Percentiles rank a stretch among this genome's conserved stretches.
Evolutionary conservation across 139 green algal species (phyloP).

Genomic region (Dunaliella sp.): DNA sequence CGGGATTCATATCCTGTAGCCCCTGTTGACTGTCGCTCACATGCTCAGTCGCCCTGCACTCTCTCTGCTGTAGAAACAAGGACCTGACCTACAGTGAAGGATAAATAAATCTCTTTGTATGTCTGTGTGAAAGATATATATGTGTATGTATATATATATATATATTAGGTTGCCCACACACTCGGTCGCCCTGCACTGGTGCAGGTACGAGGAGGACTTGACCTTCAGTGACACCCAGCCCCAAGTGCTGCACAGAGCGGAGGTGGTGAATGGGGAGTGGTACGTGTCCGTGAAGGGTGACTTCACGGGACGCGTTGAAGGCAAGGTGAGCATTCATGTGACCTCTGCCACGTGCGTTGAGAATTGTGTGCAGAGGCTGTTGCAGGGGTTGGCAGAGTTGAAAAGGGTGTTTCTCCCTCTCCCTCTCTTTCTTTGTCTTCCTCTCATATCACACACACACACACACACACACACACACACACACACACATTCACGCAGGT

Average conservation of each 20-base stretch:
- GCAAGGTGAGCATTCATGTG: constrained; percentile 14
- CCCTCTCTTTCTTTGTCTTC: too few relatives aligned
- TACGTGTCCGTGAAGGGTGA: constrained; percentile 54
- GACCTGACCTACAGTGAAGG: too few relatives aligned
- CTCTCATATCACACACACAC: too few relatives aligned
- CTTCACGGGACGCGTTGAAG: constrained; percentile 50
- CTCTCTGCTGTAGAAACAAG: too few relatives aligned
- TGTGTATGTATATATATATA: too few relatives aligned
- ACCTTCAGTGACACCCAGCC: constrained; percentile 36
- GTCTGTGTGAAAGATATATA: too few relatives aligned
- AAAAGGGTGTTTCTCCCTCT: too few relatives aligned
- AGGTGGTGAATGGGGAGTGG: constrained; percentile 50
- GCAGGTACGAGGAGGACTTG: constrained; percentile 47
- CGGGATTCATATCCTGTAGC: too few relatives aligned
- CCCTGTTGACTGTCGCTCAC: too few relatives aligned
- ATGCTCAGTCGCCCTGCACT: too few relatives aligned
- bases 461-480: neutral
- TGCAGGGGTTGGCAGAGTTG: neutral
- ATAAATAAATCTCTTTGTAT: too few relatives aligned
- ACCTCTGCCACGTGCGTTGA: neutral
- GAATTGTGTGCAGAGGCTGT: neutral
- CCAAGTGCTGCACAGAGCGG: constrained; percentile 39
- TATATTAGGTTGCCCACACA: too few relatives aligned
- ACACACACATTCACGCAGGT: neutral
- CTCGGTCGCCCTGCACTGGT: neutral